Evolutionary conservation across 148 eudicot species (phyloP).

Genomic region (Camellia japonica): DNA sequence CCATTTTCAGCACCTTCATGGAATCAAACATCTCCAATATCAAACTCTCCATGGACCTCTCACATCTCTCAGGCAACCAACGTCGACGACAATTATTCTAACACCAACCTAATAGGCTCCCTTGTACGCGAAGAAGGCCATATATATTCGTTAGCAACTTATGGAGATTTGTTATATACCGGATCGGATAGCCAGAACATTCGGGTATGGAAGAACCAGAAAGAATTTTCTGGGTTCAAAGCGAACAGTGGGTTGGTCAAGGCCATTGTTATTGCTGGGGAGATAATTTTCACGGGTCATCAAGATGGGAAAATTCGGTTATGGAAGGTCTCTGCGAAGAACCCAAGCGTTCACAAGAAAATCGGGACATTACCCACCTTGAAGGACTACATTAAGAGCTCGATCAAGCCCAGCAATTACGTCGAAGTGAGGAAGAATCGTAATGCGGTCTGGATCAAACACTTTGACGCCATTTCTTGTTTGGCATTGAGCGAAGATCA

Average conservation of each 20-base stretch:
- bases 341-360: constrained; percentile 52
- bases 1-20: too few relatives aligned
- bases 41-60: constrained; percentile 65
- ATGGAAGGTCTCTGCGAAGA: constrained; percentile 62
- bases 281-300: too few relatives aligned
- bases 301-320: constrained; percentile 37
- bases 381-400: constrained; percentile 53
- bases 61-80: constrained; percentile 17
- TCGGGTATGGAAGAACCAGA: constrained; percentile 76
- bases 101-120: constrained; percentile 70
- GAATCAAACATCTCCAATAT: constrained; percentile 12
- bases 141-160: constrained; percentile 64
- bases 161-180: constrained; percentile 59
- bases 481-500: constrained; percentile 69
- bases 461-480: constrained; percentile 65
- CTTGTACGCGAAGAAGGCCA: constrained; percentile 79
- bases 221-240: constrained; percentile 68
- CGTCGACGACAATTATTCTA: constrained; percentile 2
- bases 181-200: constrained; percentile 77
- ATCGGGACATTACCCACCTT: constrained; percentile 67
- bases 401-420: constrained; percentile 57
- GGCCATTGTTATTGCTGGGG: constrained; percentile 56
- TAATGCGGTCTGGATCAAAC: constrained; percentile 53
- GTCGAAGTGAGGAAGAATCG: constrained; percentile 42
- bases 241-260: constrained; percentile 69